Evolutionary conservation across 371 early-diverging fungal genomes (phyloP).

Genomic region (Rhizopus sp.): DNA sequence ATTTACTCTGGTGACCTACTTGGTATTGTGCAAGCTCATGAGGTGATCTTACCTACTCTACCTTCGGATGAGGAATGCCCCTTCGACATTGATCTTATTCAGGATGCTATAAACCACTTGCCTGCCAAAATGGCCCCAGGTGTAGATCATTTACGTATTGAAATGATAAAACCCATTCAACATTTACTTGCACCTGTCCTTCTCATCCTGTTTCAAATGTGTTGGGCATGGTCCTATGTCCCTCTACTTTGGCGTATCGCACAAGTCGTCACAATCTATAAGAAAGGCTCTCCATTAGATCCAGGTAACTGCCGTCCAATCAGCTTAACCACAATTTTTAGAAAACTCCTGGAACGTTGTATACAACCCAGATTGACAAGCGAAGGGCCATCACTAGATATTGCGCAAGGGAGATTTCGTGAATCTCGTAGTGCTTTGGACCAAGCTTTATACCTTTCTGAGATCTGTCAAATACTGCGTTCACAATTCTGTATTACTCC

Average conservation of each 20-base stretch:
- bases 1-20: slow-evolving; percentile 2
- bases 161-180: slow-evolving; percentile 13
- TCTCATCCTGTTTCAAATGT: slow-evolving; percentile 11
- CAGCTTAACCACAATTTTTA: too few species aligned
- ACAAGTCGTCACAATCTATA: slow-evolving; percentile 25
- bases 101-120: not conserved
- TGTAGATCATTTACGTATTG: too few species aligned
- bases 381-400: too few species aligned
- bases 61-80: not conserved
- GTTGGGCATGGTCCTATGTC: slow-evolving; percentile 17
- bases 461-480: too few species aligned
- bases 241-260: slow-evolving; percentile 24
- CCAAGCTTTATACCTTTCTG: too few species aligned
- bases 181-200: slow-evolving; percentile 1
- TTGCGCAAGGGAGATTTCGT: too few species aligned
- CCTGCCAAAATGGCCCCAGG: slow-evolving; percentile 24
- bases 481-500: too few species aligned
- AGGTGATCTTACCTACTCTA: not conserved
- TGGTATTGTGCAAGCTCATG: too few species aligned
- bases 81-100: not conserved
- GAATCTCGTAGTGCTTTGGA: too few species aligned
- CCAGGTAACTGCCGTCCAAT: too few species aligned
- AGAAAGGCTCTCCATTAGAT: slow-evolving; percentile 6
- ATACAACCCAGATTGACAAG: too few species aligned
- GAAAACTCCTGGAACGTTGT: too few species aligned